These are phyloP conservation scores for Truncatella angustata DNA, from an alignment of 2,329 filamentous ascomycete genomes.

Conservation along the genomic window DNA sequence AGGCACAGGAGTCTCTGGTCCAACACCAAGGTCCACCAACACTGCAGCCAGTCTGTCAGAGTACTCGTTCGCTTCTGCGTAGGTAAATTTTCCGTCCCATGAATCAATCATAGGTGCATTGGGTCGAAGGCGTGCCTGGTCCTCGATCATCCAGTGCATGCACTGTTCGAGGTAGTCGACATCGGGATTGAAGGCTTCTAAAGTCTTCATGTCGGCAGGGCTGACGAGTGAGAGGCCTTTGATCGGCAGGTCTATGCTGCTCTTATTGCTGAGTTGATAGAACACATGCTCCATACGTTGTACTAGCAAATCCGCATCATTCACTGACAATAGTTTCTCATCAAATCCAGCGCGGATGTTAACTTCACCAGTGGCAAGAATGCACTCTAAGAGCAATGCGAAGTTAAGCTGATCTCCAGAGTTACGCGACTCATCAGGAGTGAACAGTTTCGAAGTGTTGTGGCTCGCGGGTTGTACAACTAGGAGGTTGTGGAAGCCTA, in stretches of 20 bases:
- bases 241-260: background rate
- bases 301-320: background rate
- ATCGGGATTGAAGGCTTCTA: slow-evolving; percentile 17
- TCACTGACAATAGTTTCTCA: background rate
- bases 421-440: background rate
- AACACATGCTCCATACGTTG: background rate
- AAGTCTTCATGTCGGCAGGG: slow-evolving; percentile 25
- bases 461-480: slow-evolving; percentile 3
- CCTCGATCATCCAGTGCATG: slow-evolving; percentile 5
- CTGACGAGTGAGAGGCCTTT: background rate
- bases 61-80: slow-evolving; percentile 24
- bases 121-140: background rate
- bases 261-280: background rate
- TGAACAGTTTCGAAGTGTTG: background rate
- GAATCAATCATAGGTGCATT: slow-evolving; percentile 14
- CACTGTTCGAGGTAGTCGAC: slow-evolving; percentile 7
- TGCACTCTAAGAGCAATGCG: background rate
- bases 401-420: slow-evolving; percentile 3
- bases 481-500: slow-evolving; percentile 7
- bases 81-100: slow-evolving; percentile 30
- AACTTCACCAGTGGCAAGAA: background rate
- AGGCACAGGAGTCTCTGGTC: slow-evolving; percentile 28
- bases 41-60: slow-evolving; percentile 21
- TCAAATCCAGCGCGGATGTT: slow-evolving; percentile 9
- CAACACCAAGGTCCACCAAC: slow-evolving; percentile 23